Percentiles rank a stretch among this genome's conserved stretches.
Conservation (phyloP, 225 moss, liverwort and hornwort species). For the Bryum argenteum region DNA sequence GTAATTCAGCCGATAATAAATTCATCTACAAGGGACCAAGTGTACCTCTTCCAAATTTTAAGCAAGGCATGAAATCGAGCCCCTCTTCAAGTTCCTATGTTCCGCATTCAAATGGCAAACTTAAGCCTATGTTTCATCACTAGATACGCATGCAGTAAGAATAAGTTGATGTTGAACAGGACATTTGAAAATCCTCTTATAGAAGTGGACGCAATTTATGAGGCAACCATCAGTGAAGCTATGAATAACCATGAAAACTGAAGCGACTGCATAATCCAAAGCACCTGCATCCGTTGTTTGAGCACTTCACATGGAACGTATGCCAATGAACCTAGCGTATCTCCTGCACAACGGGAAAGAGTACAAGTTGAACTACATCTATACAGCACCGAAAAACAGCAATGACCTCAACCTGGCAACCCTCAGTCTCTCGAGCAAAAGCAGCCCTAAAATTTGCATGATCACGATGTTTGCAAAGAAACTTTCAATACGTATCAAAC, state of each 20-base stretch:
- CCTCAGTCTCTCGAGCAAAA: slow-evolving; percentile 14
- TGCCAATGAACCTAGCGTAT: slow-evolving; percentile 67
- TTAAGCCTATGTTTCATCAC: neutral
- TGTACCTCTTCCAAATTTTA: slow-evolving; percentile 5
- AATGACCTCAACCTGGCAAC: neutral
- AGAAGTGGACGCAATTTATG: slow-evolving; percentile 15
- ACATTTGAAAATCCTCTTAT: neutral
- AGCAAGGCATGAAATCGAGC: slow-evolving; percentile 20
- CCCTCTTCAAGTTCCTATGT: neutral
- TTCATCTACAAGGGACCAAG: neutral
- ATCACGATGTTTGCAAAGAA: slow-evolving; percentile 13
- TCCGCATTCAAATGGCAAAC: slow-evolving; percentile 13
- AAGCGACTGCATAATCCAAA: slow-evolving; percentile 23
- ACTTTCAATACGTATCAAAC: neutral
- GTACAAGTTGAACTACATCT: neutral
- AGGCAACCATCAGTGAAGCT: neutral
- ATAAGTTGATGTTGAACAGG: neutral
- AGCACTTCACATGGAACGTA: slow-evolving; percentile 83
- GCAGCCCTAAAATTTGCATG: neutral
- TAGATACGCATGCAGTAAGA: slow-evolving; percentile 4
- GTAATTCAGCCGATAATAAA: neutral
- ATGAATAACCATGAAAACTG: neutral
- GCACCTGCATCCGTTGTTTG: slow-evolving; percentile 77
- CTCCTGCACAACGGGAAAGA: slow-evolving; percentile 45
- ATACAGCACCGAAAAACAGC: neutral